Evolutionary conservation across 768 basidiomycete genomes (phyloP).

Genomic region (Obba rivulosa): DNA sequence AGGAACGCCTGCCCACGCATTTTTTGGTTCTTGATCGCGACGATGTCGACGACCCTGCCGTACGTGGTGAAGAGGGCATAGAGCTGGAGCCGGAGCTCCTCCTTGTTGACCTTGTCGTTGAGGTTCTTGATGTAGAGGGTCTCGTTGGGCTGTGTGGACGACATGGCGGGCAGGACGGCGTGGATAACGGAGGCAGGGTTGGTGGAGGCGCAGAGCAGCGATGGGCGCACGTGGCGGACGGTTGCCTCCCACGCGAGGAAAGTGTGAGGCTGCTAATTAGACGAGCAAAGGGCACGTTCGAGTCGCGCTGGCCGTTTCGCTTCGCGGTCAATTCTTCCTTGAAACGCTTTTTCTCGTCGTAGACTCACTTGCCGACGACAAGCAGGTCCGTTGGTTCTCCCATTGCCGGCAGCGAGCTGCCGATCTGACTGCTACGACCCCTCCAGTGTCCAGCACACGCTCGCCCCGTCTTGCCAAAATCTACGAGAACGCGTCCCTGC

Average conservation of each 20-base stretch:
- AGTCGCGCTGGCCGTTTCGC: background rate
- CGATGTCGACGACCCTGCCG: constrained; percentile 89
- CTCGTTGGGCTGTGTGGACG: constrained; percentile 69
- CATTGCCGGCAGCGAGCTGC: background rate
- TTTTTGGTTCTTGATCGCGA: constrained; percentile 79
- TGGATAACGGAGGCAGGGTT: background rate
- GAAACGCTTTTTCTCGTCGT: background rate
- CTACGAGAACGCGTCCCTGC: constrained; percentile 2
- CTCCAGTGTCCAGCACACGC: background rate
- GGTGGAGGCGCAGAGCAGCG: constrained; percentile 1
- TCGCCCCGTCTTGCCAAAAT: background rate
- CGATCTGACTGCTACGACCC: too few relatives aligned
- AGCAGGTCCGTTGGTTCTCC: background rate
- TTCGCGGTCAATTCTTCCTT: background rate
- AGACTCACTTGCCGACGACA: background rate
- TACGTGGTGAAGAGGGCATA: constrained; percentile 90
- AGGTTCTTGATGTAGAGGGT: constrained; percentile 93
- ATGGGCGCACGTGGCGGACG: background rate
- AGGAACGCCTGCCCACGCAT: constrained; percentile 96
- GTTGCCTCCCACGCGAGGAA: constrained; percentile 1
- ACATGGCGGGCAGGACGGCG: constrained; percentile 14
- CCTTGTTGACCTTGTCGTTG: constrained; percentile 89
- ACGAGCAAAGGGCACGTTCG: background rate
- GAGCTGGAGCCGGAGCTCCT: constrained; percentile 78
- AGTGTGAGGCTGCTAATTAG: background rate